Evolutionary conservation across 306 rosid genomes (phyloP).

Genomic region (Pueraria montana): DNA sequence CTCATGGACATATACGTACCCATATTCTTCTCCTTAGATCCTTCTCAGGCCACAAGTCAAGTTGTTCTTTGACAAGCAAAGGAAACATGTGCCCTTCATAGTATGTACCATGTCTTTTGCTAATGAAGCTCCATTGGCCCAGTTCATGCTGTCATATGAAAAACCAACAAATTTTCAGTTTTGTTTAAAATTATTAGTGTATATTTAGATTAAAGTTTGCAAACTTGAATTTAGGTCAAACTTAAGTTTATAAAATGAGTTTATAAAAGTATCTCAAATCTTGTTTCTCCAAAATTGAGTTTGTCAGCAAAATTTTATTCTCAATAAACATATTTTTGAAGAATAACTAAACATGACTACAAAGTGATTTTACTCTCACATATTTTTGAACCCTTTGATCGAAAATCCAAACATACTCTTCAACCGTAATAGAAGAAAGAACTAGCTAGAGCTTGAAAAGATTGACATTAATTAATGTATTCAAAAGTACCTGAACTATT

Average conservation of each 20-base stretch:
- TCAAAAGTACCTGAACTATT: slow-evolving; percentile 66
- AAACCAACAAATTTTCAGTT: slow-evolving; percentile 22
- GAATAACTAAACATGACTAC: no score
- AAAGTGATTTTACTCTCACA: no score
- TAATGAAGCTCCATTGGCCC: slow-evolving; percentile 93
- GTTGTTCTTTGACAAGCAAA: slow-evolving; percentile 83
- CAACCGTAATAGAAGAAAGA: no score
- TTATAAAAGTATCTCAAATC: no score
- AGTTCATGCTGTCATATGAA: slow-evolving; percentile 66
- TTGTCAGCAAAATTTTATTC: no score
- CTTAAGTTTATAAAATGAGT: no score
- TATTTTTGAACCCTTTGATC: no score
- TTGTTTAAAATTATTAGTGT: neutral
- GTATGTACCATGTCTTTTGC: slow-evolving; percentile 83
- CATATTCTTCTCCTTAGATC: slow-evolving; percentile 76
- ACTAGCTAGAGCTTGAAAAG: neutral
- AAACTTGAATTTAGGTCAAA: no score
- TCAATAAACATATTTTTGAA: no score
- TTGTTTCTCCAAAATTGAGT: no score
- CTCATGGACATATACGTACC: slow-evolving; percentile 66
- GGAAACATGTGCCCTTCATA: slow-evolving; percentile 99
- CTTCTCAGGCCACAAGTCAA: slow-evolving; percentile 93
- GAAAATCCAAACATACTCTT: no score
- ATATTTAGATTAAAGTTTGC: no score
- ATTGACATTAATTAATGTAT: neutral